phyloP scores from a whole-genome alignment of 1,284 basidiomycete species.

The Ustilago sp. region DNA sequence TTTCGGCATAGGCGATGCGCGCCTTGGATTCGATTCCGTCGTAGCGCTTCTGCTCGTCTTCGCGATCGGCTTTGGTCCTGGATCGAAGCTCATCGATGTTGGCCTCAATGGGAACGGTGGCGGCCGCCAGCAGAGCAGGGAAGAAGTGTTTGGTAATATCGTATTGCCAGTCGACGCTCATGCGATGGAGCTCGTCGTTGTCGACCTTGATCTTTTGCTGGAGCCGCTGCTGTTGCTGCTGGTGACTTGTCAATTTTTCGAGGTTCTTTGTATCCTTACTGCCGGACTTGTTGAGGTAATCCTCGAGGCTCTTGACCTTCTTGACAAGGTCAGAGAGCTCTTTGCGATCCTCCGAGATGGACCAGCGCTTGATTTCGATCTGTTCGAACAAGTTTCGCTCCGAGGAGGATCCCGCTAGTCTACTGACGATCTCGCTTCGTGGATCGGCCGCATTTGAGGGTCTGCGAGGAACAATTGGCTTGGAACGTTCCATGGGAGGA shows the following conservation, averaged over 20 bases:
- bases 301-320: slow-evolving; percentile 15
- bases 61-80: slow-evolving; percentile 12
- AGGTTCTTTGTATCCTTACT: slow-evolving; percentile 3
- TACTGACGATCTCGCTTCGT: slow-evolving; percentile 11
- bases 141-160: slow-evolving; percentile 6
- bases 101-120: slow-evolving; percentile 11
- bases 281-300: slow-evolving; percentile 13
- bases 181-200: slow-evolving; percentile 10
- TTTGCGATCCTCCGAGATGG: slow-evolving; percentile 19
- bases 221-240: slow-evolving; percentile 3
- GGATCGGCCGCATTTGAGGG: neutral
- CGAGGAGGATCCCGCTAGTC: neutral
- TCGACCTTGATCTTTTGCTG: slow-evolving; percentile 21
- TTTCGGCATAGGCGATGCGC: slow-evolving; percentile 1
- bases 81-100: slow-evolving; percentile 16
- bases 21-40: slow-evolving; percentile 7
- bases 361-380: slow-evolving; percentile 17
- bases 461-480: neutral
- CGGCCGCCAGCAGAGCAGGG: neutral
- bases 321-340: slow-evolving; percentile 15
- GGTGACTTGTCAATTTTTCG: slow-evolving; percentile 12
- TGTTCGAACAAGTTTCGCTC: slow-evolving; percentile 21
- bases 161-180: slow-evolving; percentile 20
- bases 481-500: slow-evolving; percentile 1
- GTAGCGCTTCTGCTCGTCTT: slow-evolving; percentile 13